These are phyloP conservation scores for Melaleuca alternifolia DNA, from an alignment of 345 rosid genomes.

Conservation along the genomic window DNA sequence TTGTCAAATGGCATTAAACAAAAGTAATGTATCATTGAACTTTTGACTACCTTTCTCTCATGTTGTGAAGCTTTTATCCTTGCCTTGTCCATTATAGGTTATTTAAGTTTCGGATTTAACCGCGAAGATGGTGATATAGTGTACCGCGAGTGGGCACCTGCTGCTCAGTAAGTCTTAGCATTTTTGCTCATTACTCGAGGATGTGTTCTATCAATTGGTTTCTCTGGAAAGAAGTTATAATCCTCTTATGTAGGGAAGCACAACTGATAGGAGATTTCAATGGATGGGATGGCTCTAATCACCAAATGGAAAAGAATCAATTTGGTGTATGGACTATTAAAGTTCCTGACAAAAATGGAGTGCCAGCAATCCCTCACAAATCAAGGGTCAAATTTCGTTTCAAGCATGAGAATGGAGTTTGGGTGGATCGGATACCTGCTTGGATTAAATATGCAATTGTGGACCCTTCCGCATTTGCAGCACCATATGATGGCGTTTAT, in stretches of 20 bases:
- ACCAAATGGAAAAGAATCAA: constrained; percentile 58
- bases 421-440: constrained; percentile 70
- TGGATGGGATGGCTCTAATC: constrained; percentile 73
- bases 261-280: constrained; percentile 69
- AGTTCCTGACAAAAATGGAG: constrained; percentile 45
- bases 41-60: background rate
- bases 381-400: constrained; percentile 66
- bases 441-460: constrained; percentile 69
- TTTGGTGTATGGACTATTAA: constrained; percentile 72
- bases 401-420: constrained; percentile 47
- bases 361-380: constrained; percentile 59
- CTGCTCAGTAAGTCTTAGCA: constrained; percentile 49
- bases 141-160: constrained; percentile 83
- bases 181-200: background rate
- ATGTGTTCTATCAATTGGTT: background rate
- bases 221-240: background rate
- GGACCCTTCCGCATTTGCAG: constrained; percentile 52
- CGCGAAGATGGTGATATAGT: constrained; percentile 48
- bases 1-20: background rate
- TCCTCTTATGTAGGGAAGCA: constrained; percentile 48
- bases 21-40: background rate
- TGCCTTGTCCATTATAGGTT: constrained; percentile 30
- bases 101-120: constrained; percentile 59
- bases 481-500: constrained; percentile 67
- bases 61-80: background rate